A percentile compares a stretch with the other conserved stretches of the same genome.
These are phyloP conservation scores for Leishmania gerbilli DNA, from an alignment of 208 protist genomes.

Conservation along the genomic window DNA sequence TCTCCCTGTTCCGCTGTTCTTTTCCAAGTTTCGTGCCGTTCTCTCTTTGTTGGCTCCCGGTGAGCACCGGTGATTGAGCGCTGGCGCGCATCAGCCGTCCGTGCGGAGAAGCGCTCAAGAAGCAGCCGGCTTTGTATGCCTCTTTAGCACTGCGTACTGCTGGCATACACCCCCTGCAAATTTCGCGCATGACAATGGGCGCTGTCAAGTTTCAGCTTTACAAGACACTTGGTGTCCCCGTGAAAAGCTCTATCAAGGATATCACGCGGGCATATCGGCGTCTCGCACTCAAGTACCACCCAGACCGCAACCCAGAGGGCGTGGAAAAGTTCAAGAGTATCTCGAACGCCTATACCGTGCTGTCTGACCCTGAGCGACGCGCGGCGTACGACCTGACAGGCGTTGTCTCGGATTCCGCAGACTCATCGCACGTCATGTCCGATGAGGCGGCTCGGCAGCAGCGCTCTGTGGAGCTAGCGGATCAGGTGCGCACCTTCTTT, in stretches of 20 bases:
- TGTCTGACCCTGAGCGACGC: conserved; percentile 94
- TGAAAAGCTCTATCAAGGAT: conserved; percentile 41
- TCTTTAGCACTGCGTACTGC: neutral
- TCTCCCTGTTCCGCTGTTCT: neutral
- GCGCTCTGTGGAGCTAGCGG: conserved; percentile 69
- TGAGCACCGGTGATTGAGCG: neutral
- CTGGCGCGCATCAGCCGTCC: neutral
- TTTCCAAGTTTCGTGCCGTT: conserved; percentile 9
- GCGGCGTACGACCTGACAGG: conserved; percentile 95
- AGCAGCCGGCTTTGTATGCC: neutral
- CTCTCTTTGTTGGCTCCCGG: neutral
- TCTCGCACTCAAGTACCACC: conserved; percentile 85
- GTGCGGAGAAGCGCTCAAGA: neutral
- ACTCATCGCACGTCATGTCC: conserved; percentile 1
- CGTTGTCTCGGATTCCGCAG: conserved; percentile 26
- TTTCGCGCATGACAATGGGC: neutral
- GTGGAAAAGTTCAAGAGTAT: conserved; percentile 90
- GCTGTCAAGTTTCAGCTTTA: conserved; percentile 50
- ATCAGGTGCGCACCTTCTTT: conserved; percentile 74
- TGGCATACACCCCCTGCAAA: neutral
- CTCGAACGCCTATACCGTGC: conserved; percentile 96
- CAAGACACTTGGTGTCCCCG: conserved; percentile 48
- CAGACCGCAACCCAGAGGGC: conserved; percentile 87
- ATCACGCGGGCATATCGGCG: conserved; percentile 77
- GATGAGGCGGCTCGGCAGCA: conserved; percentile 35